Conservation (phyloP, 78 protist genomes). For the Thecamonas trahens region DNA sequence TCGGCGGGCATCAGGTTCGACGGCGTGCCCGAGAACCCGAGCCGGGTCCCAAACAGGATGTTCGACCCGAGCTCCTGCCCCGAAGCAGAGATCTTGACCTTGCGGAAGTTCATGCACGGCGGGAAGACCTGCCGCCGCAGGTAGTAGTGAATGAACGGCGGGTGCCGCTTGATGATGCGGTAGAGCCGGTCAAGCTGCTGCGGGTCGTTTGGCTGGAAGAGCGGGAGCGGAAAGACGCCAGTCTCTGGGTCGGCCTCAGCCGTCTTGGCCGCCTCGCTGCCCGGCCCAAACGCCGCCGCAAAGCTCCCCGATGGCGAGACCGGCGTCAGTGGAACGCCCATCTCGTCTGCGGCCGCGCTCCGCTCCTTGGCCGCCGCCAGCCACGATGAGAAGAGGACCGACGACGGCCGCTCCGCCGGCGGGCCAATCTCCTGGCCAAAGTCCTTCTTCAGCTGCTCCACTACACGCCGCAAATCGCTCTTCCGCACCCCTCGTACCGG, state of each 20-base stretch:
- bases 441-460: slow-evolving; percentile 8
- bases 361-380: background rate
- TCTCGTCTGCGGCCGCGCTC: background rate
- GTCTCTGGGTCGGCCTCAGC: background rate
- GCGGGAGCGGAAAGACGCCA: slow-evolving; percentile 40
- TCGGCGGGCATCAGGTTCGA: slow-evolving; percentile 64
- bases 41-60: slow-evolving; percentile 43
- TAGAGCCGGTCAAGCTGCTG: slow-evolving; percentile 34
- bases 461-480: slow-evolving; percentile 8
- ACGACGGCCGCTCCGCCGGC: slow-evolving; percentile 21
- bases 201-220: slow-evolving; percentile 42
- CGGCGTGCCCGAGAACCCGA: slow-evolving; percentile 75
- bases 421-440: slow-evolving; percentile 26
- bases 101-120: slow-evolving; percentile 26
- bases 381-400: background rate
- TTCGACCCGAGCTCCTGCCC: slow-evolving; percentile 64
- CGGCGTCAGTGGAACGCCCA: too few relatives aligned
- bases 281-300: too few relatives aligned
- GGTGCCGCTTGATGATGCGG: slow-evolving; percentile 25
- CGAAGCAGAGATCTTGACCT: slow-evolving; percentile 41
- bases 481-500: slow-evolving; percentile 34
- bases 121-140: slow-evolving; percentile 53
- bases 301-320: too few relatives aligned
- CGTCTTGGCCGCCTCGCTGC: background rate
- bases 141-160: slow-evolving; percentile 38